Evolutionary conservation across 768 basidiomycete species (phyloP), one percentile per base, ranked within the genome.

Genomic region (Leucocoprinus sp.): DNA sequence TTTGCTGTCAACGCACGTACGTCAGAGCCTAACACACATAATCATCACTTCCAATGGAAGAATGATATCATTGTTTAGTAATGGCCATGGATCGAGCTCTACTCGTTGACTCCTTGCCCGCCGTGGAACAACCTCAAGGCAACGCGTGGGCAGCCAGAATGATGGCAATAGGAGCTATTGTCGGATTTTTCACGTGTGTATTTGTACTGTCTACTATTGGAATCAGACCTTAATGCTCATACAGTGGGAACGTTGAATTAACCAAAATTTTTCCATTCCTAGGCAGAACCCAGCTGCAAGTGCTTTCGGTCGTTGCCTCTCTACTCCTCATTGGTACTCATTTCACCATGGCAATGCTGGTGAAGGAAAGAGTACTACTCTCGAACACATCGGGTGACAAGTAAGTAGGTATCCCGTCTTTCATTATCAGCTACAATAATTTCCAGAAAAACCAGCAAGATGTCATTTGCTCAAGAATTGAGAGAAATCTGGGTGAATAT

Each of bases 71-170:
- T n/a, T 35, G 8, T 14, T 19, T 43, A 84, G 91, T 93, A 2
- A 85, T 86, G 69, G 89, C 92, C 0, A 78, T 91, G 15, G 91
- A 96, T 60, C 85, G 93, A 38, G 89, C 93, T 0, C 73, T 96
- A 8, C 68, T 97, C 6, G 89, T 98, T 0, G 93, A 98, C 58
- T 85, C 76, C 0, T 62, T 95, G 3, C 83, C 91, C 0, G 66
- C 84, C 0, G 59, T 74, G 1, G 69, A 78, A 19, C 93, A 98
- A 60, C 80, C 92, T 5, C 68, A 75, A 7, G 93, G 87, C 0
- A 96, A 93, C 57, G 93, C 93, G 0, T 98, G 93, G 93, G 93
- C 91, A 0, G 90, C 88, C 0, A 69, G 85, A n/a, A 93, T 96
- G 90, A 66, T 86, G 36, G 89, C 88, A 1, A 56, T 93, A 21